Base-by-base conservation (phyloP, 2,329 filamentous ascomycete genomes). In the Aspergillus sp. region DNA sequence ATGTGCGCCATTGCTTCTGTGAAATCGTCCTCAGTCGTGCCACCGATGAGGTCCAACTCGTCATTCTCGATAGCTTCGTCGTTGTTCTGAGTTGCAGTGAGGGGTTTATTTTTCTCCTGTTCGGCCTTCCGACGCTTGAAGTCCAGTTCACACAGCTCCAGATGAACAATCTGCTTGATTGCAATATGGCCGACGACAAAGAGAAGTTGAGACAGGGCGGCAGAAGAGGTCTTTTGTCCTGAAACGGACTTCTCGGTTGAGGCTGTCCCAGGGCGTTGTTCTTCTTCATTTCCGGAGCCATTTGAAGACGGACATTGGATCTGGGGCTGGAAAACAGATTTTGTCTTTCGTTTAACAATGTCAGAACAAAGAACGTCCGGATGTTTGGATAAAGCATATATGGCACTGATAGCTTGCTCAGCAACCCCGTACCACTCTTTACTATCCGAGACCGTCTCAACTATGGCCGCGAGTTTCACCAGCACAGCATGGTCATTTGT, bases 91-190 rank as follows among this genome's bases (percentile, higher is more conserved):
- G 74, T 70, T 35, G 76, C 77, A 62, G 75, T 67, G 52, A 75
- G 74, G 39, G 65, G 73, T 66, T 80, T 79, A 50, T 74, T 79
- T 73, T 81, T 77, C 72, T 80, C 71, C 68, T 77, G 72, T 73
- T 79, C 78, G 7, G 72, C 72, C 80, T 99, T 99, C 64, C 93
- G 86, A 54, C 93, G 90, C 80, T 99, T 99, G 76, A 99, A 99
- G 74, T 99, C 95, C 50, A 95, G 86, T 71, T 99, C 95, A 72
- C 93, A 96, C n/a, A 98, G 82, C 68, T 99, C 95, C 11, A 99
- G 84, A 72, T 99, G 95, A 0, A 99, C 96, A 66, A 99, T 99
- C 72, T 99, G 96, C 78, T 99, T 99, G 71, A 99, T 95, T 14
- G 95, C 95, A 48, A 98, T 90, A 70, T 99, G 95, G 0, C 95